phyloP scores from a whole-genome alignment of 192 early-diverging fungal species.

The Coemansia sp. region DNA sequence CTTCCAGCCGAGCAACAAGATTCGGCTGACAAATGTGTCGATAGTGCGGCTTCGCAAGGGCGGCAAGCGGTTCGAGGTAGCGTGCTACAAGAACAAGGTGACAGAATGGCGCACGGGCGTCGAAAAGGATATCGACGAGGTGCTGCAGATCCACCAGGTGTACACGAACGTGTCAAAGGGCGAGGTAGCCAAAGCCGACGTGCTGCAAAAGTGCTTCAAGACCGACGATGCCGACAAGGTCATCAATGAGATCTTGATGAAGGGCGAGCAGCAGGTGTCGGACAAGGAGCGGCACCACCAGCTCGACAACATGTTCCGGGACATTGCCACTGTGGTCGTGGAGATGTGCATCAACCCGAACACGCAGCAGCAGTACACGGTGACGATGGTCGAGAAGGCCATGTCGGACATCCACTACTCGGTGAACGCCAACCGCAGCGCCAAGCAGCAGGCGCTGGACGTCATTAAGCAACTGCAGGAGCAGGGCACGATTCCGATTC shows the following conservation, averaged over 20 bases:
- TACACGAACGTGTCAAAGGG: constrained; percentile 98
- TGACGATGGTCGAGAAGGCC: constrained; percentile 98
- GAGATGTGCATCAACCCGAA: constrained; percentile 95
- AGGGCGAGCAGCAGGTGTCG: constrained; percentile 95
- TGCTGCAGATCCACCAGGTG: constrained; percentile 90
- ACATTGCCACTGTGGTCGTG: constrained; percentile 94
- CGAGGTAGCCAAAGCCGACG: constrained; percentile 84
- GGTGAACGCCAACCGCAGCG: constrained; percentile 79
- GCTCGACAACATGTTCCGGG: constrained; percentile 75
- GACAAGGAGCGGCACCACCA: constrained; percentile 92
- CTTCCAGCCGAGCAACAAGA: constrained; percentile 44
- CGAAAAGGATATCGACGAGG: constrained; percentile 95
- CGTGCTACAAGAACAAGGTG: constrained; percentile 99
- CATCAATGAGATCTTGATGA: constrained; percentile 80
- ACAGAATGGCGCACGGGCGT: constrained; percentile 90
- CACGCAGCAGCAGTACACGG: constrained; percentile 91
- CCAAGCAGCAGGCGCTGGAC: constrained; percentile 86
- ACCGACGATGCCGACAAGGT: constrained; percentile 82
- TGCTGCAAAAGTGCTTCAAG: constrained; percentile 82
- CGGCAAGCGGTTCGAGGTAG: constrained; percentile 97
- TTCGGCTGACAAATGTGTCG: constrained; percentile 92
- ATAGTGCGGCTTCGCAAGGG: constrained; percentile 93
- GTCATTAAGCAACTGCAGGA: constrained; percentile 91
- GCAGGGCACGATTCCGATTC: constrained; percentile 84
- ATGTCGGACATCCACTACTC: constrained; percentile 91